Base-by-base conservation (phyloP, 352 stramenopile species). In the Phytopythium cucurbitacearum region DNA sequence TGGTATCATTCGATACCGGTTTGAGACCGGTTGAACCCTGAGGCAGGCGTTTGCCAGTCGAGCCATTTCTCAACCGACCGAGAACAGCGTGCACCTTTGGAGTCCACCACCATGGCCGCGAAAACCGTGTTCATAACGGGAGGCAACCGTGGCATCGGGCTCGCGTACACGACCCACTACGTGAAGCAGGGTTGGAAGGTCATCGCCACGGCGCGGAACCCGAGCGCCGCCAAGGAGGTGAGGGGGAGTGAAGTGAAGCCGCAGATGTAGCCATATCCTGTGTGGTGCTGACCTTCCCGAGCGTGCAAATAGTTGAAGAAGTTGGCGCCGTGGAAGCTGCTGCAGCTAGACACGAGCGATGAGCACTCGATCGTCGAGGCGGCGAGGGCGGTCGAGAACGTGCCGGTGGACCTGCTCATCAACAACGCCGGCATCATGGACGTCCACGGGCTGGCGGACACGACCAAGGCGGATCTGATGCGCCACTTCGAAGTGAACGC, bases 401-500 rank as follows among this genome's bases (percentile, higher is more conserved):
- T 68, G 41, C 48, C 66, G 1, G 64, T 91, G 21, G 72, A 91
- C 42, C 53, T 93, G 32, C 62, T 93, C 10, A 86, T 93, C 48
- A 93, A 93, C 58, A 91, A 89, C 60, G 64, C 69, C 10, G 82
- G 82, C 15, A 67, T 89, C 41, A 49, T 56, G 12, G 55, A 64
- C 13, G 44, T 52, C 11, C 51, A 62, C 9, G 49, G 51, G n/a
- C 39, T 87, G 9, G 38, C 56, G 32, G 62, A 59, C 4, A 73
- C 73, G 12, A 84, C 74, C 34, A 86, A 87, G 50, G 69, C 71
- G 16, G 57, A 73, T 32, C 54, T 87, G 13, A 69, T 88, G 69
- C 64, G 63, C 12, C 66, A 89, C 35, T 85, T 93, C 42, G 77
- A 93, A 53, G 73, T 91, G 12, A 95, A 91, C 68, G 57, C 68